Evolutionary conservation across 768 basidiomycete genomes (phyloP), one percentile per base, ranked within the genome.

Genomic region (Pulveroboletus ravenelii): DNA sequence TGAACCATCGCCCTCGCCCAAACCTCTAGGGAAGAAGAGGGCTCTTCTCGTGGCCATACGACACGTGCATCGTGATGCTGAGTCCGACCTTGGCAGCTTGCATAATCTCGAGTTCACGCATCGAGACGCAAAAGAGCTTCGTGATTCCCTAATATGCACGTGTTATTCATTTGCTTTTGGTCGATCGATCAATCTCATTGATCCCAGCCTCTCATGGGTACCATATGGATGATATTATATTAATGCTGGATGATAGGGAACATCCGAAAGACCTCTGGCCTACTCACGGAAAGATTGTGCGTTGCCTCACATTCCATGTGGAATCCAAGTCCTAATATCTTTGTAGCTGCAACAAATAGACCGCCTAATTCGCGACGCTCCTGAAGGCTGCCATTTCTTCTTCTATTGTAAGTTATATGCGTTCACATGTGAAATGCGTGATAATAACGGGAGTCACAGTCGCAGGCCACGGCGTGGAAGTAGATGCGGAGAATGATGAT

Each of bases 401-500:
- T 79, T 84, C 55, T 80, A 80, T 37, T 84, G 81, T 82, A 53
- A 34, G 75, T 25, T 10, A 1, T 15, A 23, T 13, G 12, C 1
- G 3, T 27, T 31, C 5, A n/a, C 5, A 13, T n/a, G 6, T 14
- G 13, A 27, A 23, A 31, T 15, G 7, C 7, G 15, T 36, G 29
- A 20, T 32, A 10, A 10, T 18, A 41, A 46, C n/a, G 7, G 4
- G 30, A 18, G 1, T 2, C 9, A 31, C 20, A 65, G 63, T 48
- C 45, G 61, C 60, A 0, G 64, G 64, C 0, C 64, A 68, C 5
- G 66, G 54, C 0, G 2, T 59, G 7, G 57, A 66, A 41, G 52
- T 53, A 7, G 57, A 66, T 36, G 52, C 53, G 34, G 46, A 53
- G 3, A 40, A 48, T 37, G 12, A 10, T 7, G 48, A 77, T 42